Base-by-base conservation (phyloP, 805 yeast genomes). In the Dipodascus albidus region DNA sequence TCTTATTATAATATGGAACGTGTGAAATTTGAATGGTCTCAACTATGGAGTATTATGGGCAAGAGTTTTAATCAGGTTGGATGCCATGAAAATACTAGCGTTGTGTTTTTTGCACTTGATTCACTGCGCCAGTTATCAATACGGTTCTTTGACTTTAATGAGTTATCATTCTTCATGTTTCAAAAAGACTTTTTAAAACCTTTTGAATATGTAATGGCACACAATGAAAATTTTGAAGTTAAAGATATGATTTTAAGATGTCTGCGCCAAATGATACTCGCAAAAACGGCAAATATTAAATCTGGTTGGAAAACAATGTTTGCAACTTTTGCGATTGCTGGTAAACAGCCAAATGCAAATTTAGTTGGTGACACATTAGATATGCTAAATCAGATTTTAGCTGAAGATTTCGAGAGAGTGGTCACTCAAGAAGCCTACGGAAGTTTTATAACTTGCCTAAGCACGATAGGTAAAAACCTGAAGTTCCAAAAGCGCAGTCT, bases 1-100 rank as follows among this genome's bases (percentile, higher is more conserved):
- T 91, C 98, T 69, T 91, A 93, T 68, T 93, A 95, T 72, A 95
- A 95, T 67, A 93, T 93, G 97, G 82, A 82, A 50, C 85, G 99
- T 73, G 90, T 93, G 61, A 81, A 96, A 67, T 82, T 93, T 57
- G 96, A 95, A 70, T 93, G 99, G 97, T 81, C 96, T 3, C 91
- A 87, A 53, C 74, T 93, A 55, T 93, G 99, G 99, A 80, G 85
- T n/a, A 85, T 87, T 8, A 86, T 93, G 86, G 96, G 96, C 15
- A 86, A 79, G 54, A 86, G 86, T 47, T 93, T 93, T 71, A 87
- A 87, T 59, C 78, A 75, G 50, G 90, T 89, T 58, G 95, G 95
- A 1, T 82, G 95, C 55, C 85, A 87, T 64, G 69, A 80, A 42
- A 91, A 90, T 63, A 71, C 76, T 27, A 81, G 82, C 1, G 85